A percentile compares a stretch with the other conserved stretches of the same genome.
Conservation (phyloP, 805 yeast species). For the Ogataea kodamae region DNA sequence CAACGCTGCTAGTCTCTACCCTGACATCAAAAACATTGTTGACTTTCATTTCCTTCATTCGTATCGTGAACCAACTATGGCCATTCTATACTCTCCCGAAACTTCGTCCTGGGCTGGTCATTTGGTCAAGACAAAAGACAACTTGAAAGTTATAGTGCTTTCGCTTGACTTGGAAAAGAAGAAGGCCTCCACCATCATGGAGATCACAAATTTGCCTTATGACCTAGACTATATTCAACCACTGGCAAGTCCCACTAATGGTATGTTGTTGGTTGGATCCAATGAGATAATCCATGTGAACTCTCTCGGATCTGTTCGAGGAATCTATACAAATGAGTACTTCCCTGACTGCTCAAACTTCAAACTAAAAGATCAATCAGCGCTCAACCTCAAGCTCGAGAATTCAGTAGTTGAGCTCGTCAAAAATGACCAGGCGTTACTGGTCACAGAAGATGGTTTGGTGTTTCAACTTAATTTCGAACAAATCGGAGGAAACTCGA, state of each 20-base stretch:
- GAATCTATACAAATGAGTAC: constrained; percentile 59
- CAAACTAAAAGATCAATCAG: constrained; percentile 44
- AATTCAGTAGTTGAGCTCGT: constrained; percentile 40
- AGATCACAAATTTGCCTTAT: constrained; percentile 64
- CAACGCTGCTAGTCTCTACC: constrained; percentile 52
- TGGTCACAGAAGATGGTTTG: constrained; percentile 43
- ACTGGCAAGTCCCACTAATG: constrained; percentile 61
- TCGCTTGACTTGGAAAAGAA: constrained; percentile 61
- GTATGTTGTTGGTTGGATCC: constrained; percentile 66
- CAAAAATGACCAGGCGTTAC: constrained; percentile 34
- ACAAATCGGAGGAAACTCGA: constrained; percentile 35
- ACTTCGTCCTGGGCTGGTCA: constrained; percentile 73
- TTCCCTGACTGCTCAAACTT: constrained; percentile 40
- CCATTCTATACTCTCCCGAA: constrained; percentile 33
- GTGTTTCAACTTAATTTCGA: constrained; percentile 35
- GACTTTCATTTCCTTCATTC: constrained; percentile 70
- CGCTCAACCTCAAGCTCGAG: constrained; percentile 53
- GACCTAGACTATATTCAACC: constrained; percentile 67
- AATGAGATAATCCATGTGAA: constrained; percentile 79
- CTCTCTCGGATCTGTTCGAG: constrained; percentile 64
- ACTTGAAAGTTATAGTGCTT: constrained; percentile 55
- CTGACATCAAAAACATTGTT: constrained; percentile 56
- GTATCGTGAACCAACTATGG: constrained; percentile 76
- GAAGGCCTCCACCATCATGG: constrained; percentile 63
- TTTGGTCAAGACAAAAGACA: constrained; percentile 58